Base-by-base conservation (phyloP, 495 filamentous ascomycete genomes). In the Talaromyces adpressus region DNA sequence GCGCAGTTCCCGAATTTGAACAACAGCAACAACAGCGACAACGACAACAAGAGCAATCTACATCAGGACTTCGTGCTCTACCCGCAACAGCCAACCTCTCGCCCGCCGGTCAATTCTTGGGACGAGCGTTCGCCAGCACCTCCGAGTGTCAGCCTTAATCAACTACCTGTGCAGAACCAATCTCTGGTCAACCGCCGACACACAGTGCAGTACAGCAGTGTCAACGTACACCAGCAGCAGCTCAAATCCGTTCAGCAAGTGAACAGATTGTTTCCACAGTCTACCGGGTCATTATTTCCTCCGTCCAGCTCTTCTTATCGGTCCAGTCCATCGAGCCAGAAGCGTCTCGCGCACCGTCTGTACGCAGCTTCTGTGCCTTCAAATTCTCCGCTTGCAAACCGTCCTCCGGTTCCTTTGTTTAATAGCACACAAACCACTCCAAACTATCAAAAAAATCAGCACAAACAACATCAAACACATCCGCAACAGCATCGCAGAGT, bases 391-490 rank as follows among this genome's bases (percentile, higher is more conserved):
- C 62, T 64, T 67, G 60, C 60, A 65, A 67, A 76, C 72, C 82
- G 82, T 69, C 82, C 81, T 58, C 78, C 82, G 60, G 79, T 84
- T 64, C 82, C 83, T 63, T 72, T 82, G 29, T 84, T 83, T 68
- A 70, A 79, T 65, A 78, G 72, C 66, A 72, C 69, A 52, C 64
- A 65, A 62, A 73, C 70, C 65, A 59, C 59, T 27, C 41, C 65
- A 30, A 61, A 64, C 63, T 63, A 64, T 56, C 67, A 70, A 69
- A 73, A 71, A 65, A 66, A 70, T 66, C 59, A 69, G 62, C 57
- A 47, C 53, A 61, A 66, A 51, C 54, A 36, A 63, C 58, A 58
- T 32, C 39, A 30, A 59, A 61, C 36, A 49, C 22, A 47, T 54
- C 59, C 30, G 47, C 68, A 30, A 53, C 51, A 68, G 47, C 68